These are phyloP conservation scores for Suaeda aralocaspica DNA, from an alignment of 148 eudicot species.

Conservation along the genomic window DNA sequence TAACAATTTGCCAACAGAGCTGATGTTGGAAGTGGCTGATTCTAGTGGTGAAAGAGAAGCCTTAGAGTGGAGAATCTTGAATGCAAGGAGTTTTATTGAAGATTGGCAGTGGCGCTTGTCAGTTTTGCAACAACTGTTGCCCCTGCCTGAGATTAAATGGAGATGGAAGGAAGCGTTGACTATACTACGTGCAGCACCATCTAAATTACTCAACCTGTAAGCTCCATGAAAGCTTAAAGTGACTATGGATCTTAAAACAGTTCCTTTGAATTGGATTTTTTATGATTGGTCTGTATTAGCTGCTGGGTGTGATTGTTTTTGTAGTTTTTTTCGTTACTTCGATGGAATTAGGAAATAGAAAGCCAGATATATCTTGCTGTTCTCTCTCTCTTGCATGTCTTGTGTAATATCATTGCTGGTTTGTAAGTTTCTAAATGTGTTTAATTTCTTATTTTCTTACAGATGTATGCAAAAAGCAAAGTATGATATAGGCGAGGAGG, in stretches of 20 bases:
- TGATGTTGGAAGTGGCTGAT: constrained; percentile 36
- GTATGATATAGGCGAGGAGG: constrained; percentile 95
- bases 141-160: constrained; percentile 86
- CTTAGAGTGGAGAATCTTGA: constrained; percentile 75
- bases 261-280: background rate
- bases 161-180: constrained; percentile 93
- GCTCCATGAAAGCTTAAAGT: constrained; percentile 22
- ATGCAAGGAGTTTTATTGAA: constrained; percentile 65
- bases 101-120: constrained; percentile 99
- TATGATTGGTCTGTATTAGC: no score
- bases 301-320: background rate
- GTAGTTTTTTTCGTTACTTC: no score
- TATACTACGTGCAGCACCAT: constrained; percentile 95
- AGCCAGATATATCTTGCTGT: background rate
- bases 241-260: background rate
- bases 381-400: background rate
- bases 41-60: constrained; percentile 60
- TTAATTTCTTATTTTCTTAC: constrained; percentile 18
- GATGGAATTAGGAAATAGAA: background rate
- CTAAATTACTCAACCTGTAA: constrained; percentile 94
- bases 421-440: background rate
- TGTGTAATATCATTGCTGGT: background rate
- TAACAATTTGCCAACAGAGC: constrained; percentile 63
- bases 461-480: constrained; percentile 97
- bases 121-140: constrained; percentile 74